Evolutionary conservation across 805 yeast genomes (phyloP), one percentile per base, ranked within the genome.

Genomic region (Lipomyces starkeyi): DNA sequence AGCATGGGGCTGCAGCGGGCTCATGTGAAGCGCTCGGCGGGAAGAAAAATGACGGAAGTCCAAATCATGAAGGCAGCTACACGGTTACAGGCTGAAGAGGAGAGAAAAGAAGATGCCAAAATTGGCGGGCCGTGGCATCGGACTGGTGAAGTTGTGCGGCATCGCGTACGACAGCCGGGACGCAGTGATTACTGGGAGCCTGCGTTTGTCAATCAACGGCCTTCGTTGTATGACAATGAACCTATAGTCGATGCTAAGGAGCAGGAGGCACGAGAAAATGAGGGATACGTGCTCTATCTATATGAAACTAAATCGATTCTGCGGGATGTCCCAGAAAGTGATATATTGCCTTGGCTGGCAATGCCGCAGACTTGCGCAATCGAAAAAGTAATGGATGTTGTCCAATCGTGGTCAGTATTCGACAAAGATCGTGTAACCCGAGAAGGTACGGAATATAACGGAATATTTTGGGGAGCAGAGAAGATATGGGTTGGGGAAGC

Each of bases 401-500:
- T 58, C 8, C 14, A 22, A 9, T 65, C 70, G 9, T 65, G 64
- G 64, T 59, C 65, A 11, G 60, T 59, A 3, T 58, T 66, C 56
- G 69, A 57, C 56, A 62, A 49, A 4, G 57, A 58, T 14, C 57
- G 53, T 7, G 22, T 32, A 22, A 54, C 49, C 34, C 14, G 49
- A 22, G 60, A 55, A 43, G 64, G 64, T 27, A 14, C 34, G 9
- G 58, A 64, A 53, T 70, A 64, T 35, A 56, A 49, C 34, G 72
- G 72, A 9, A 27, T 55, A 3, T 70, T 65, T 20, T 58, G 59
- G 14, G 73, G 73, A 11, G 68, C 73, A 35, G 73, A 70, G 35
- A 70, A 70, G 63, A 47, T 70, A 22, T 70, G 69, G 69, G 22
- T 14, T 11, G 72, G 72, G 13, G 73, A 70, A 20, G 70, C 65